phyloP scores from a whole-genome alignment of 2,329 filamentous ascomycete genomes.

The Bipolaris gigantea region DNA sequence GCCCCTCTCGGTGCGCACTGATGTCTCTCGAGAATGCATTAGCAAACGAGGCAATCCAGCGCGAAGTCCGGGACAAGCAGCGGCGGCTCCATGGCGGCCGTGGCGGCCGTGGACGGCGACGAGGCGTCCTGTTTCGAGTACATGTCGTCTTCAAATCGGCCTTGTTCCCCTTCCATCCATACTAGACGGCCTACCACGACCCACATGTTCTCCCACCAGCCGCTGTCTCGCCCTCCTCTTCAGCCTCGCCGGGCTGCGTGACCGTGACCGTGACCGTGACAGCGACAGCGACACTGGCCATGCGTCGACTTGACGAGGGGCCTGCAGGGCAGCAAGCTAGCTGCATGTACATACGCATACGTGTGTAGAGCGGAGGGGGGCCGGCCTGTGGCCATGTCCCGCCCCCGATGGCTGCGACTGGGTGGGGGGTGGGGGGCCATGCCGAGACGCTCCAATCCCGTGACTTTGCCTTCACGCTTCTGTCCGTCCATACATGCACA shows the following conservation, averaged over 20 bases:
- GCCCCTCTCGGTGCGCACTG: conserved; percentile 21
- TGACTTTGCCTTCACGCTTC: conserved; percentile 3
- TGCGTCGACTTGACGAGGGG: not conserved
- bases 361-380: conserved; percentile 3
- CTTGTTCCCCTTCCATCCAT: conserved; percentile 28
- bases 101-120: not conserved
- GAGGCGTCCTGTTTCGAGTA: conserved; percentile 5
- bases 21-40: conserved; percentile 6
- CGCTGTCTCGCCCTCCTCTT: conserved; percentile 23
- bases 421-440: conserved; percentile 1
- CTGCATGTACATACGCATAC: not conserved
- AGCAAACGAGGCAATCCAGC: not conserved
- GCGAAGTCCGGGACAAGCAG: not conserved
- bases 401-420: conserved; percentile 2
- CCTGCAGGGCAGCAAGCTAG: conserved; percentile 1
- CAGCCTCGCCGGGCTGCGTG: conserved; percentile 31
- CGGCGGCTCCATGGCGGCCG: not conserved
- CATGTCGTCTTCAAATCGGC: conserved; percentile 32
- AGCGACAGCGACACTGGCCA: not conserved
- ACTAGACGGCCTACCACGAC: conserved; percentile 26
- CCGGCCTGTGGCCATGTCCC: conserved; percentile 6
- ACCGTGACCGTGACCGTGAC: not conserved
- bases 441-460: conserved; percentile 13
- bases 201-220: conserved; percentile 27
- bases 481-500: conserved; percentile 5